Evolutionary conservation across 2,329 filamentous ascomycete species (phyloP), one percentile per base, ranked within the genome.

Genomic region (Aspergillus persii): DNA sequence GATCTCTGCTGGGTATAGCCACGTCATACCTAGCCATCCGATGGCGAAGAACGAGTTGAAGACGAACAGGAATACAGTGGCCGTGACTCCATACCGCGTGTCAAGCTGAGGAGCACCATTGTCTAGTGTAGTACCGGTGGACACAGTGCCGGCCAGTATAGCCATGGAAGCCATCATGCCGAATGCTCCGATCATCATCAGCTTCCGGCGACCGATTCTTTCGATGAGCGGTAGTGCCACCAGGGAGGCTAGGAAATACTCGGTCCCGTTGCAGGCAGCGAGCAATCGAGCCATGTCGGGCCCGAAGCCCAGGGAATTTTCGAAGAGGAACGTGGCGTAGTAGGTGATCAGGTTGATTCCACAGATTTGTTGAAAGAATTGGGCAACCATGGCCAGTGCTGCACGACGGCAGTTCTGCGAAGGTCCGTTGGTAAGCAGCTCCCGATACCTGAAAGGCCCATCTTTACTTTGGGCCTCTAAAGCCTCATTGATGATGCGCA

Each of bases 1-100:
- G 65, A 81, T 74, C 58, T 81, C 81, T 31, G 80, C 77, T 0
- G 78, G 72, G 44, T 73, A 71, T 12, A 72, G 46, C 85, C 84
- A 89, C 0, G 85, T 85, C 53, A 87, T 79, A 15, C 84, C 84
- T 1, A 87, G 70, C 84, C 84, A 87, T 0, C 83, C 86, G 0
- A 85, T 82, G 23, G 84, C 86, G 60, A 88, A 89, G 58, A 85
- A 86, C 0, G 85, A 85, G 61, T 88, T 88, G 74, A 88, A 89
- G 3, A 85, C 82, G 71, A 89, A 89, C 12, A 89, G 59, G 56
- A 71, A 72, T 2, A 69, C 68, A 7, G 53, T 59, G 2, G 56
- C 56, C 3, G 56, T 57, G 11, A 57, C 50, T 4, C 50, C 56
- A n/a, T 57, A 53, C 11, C 26, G 30, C 3, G 50, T 57, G 9